These are phyloP conservation scores for Pichia paraexigua DNA, from an alignment of 805 yeast genomes.

Conservation along the genomic window DNA sequence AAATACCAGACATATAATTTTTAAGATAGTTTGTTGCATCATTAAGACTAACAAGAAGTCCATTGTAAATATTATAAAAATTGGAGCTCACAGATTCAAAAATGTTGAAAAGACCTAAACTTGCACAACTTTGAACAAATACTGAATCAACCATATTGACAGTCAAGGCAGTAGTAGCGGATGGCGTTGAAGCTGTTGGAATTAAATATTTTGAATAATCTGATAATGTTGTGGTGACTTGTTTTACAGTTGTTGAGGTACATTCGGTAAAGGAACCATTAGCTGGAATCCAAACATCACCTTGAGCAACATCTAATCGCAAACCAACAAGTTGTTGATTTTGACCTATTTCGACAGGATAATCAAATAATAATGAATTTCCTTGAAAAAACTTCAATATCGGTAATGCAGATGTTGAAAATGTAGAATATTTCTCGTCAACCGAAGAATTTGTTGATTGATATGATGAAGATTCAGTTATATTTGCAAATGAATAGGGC, in stretches of 20 bases:
- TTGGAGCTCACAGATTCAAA: slow-evolving; percentile 13
- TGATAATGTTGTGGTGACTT: background rate
- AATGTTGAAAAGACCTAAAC: slow-evolving; percentile 19
- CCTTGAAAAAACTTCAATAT: slow-evolving; percentile 1
- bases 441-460: background rate
- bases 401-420: slow-evolving; percentile 4
- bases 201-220: background rate
- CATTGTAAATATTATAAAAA: slow-evolving; percentile 7
- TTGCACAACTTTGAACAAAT: slow-evolving; percentile 16
- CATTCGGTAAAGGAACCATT: slow-evolving; percentile 18
- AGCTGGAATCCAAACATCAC: slow-evolving; percentile 26
- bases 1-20: slow-evolving; percentile 16
- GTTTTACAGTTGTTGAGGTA: background rate
- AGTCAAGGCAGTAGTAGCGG: background rate
- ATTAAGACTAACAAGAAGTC: slow-evolving; percentile 10
- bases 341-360: slow-evolving; percentile 19
- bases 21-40: slow-evolving; percentile 12
- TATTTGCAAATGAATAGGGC: background rate
- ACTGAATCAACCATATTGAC: background rate
- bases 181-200: background rate
- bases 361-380: slow-evolving; percentile 15
- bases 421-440: background rate
- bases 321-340: slow-evolving; percentile 19
- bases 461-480: background rate
- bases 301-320: slow-evolving; percentile 26